Evolutionary conservation across 2,329 filamentous ascomycete species (phyloP), one percentile per base, ranked within the genome.

Genomic region (Fusarium proliferatum): DNA sequence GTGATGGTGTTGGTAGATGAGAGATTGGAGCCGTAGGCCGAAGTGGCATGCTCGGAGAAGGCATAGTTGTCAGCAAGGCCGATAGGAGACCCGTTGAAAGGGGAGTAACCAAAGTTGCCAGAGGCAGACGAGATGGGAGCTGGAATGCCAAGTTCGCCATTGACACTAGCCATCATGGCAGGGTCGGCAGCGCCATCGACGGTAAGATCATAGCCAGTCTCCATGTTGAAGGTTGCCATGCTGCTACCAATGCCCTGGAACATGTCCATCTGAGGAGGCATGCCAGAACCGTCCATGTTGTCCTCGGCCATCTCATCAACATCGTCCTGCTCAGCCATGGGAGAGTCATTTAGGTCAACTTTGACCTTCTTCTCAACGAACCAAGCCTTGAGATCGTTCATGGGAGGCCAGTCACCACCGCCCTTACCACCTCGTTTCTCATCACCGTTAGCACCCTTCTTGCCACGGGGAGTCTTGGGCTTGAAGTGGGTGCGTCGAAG

Each of bases 401-500:
- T 78, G 6, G 74, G 72, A 28, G 77, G 77, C 74, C 76, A 77
- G 48, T 78, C 75, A 46, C 77, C 77, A 30, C 77, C 77, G 28
- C 76, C 77, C 59, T 76, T 90, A 17, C 87, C 88, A 15, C 87
- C 88, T 19, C 87, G 85, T 80, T 86, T 88, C 77, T 88, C 87
- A 21, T 85, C 84, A 11, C 49, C 55, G 21, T 68, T 79, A 23
- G 71, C 76, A 76, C 83, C 85, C 51, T 82, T 84, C 77, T 85
- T 85, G 41, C 82, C 83, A 19, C 88, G 84, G 12, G 83, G 79
- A 4, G 84, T 79, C 81, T 89, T 89, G 59, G 86, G 92, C 79
- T 93, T 93, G 86, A 98, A 98, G 81, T 98, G 96, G 1, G 93
- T 92, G 56, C 96, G 91, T 46, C 95, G 89, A 13, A 98, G 88